These are phyloP conservation scores for Pestalotiopsis sp. DNA, from an alignment of 2,329 filamentous ascomycete genomes.

Conservation along the genomic window DNA sequence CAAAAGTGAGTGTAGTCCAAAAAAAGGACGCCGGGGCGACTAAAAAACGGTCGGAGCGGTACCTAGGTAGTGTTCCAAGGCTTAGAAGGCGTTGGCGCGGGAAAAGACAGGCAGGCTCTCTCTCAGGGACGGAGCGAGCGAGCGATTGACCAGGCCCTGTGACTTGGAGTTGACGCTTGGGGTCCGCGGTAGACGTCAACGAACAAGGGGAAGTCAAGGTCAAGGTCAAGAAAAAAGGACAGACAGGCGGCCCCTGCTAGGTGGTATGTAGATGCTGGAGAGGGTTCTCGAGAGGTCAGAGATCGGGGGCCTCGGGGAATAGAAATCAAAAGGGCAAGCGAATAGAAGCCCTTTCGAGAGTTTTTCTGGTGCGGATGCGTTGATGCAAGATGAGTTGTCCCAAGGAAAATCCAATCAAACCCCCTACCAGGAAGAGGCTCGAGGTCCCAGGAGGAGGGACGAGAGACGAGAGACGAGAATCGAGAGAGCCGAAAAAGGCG, in stretches of 20 bases:
- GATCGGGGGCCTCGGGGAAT: conserved; percentile 17
- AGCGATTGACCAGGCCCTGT: background rate
- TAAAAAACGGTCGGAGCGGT: background rate
- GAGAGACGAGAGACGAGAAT: conserved; percentile 1
- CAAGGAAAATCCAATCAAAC: conserved; percentile 13
- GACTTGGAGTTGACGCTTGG: background rate
- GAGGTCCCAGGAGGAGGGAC: background rate
- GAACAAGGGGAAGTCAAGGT: background rate
- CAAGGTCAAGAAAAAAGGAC: background rate
- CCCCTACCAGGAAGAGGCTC: background rate
- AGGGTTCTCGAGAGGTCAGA: conserved; percentile 3
- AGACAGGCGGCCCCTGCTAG: background rate
- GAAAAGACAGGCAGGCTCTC: background rate
- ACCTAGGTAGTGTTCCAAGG: too few relatives aligned
- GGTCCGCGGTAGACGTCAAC: background rate
- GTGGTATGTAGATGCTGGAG: background rate
- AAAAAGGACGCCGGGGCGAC: background rate
- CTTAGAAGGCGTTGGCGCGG: background rate
- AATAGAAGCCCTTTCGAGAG: conserved; percentile 24
- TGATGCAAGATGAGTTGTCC: conserved; percentile 44
- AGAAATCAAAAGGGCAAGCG: background rate
- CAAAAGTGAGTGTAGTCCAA: background rate
- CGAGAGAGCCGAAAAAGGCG: background rate
- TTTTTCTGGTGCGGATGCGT: conserved; percentile 32
- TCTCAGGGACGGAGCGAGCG: background rate